Evolutionary conservation across 176 grass and related monocot species (phyloP).

Genomic region (Triticum monococcum): DNA sequence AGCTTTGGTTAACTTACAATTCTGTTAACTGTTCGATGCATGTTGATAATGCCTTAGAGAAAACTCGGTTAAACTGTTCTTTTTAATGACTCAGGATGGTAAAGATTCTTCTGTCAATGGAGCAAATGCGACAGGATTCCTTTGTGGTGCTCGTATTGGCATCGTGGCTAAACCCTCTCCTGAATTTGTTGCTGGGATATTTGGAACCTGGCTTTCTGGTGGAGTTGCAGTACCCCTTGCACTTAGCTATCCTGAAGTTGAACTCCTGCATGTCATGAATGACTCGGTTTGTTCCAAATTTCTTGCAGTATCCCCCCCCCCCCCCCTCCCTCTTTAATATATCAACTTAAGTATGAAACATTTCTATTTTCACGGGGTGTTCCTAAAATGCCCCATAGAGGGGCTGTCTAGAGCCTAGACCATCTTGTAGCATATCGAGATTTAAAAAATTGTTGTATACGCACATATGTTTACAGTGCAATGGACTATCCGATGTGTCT

Average conservation of each 20-base stretch:
- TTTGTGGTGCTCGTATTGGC: conserved; percentile 70
- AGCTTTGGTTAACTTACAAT: not conserved
- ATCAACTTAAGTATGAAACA: conserved; percentile 7
- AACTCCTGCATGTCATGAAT: conserved; percentile 95
- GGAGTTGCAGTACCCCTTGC: conserved; percentile 96
- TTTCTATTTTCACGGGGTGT: not conserved
- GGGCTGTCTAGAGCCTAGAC: not conserved
- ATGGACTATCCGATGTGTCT: not conserved
- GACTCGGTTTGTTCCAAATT: conserved; percentile 70
- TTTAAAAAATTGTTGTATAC: not conserved
- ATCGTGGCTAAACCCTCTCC: conserved; percentile 95
- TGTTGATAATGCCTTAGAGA: conserved; percentile 11
- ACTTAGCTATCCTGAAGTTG: conserved; percentile 84
- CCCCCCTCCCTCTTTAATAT: not conserved
- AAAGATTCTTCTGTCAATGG: conserved; percentile 34
- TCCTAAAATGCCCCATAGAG: not conserved
- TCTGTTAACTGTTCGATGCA: not conserved
- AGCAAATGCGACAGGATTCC: conserved; percentile 35
- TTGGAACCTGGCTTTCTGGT: conserved; percentile 94
- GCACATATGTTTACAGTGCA: not conserved
- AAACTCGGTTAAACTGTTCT: conserved; percentile 1
- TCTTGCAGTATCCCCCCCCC: not conserved
- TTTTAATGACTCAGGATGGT: conserved; percentile 13
- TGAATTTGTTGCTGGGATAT: conserved; percentile 94
- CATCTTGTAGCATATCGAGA: not conserved